Base-by-base conservation (phyloP, 1,139 yeast genomes). In the Kazachstania sp. region DNA sequence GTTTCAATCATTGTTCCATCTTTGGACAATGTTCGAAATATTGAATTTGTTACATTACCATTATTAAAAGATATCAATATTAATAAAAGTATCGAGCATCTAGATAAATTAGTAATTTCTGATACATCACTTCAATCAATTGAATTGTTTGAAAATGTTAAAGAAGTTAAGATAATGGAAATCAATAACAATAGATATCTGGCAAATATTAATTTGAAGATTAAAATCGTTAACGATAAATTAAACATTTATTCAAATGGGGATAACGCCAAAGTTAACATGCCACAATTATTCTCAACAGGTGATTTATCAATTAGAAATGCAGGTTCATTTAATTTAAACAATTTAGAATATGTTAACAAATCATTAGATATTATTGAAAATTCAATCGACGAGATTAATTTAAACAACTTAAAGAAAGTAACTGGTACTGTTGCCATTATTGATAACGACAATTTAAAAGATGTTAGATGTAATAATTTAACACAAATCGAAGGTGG, bases 401-500 rank as follows among this genome's bases (percentile, higher is more conserved):
- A 73, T 41, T 61, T 82, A 16, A 81, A 86, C 31, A 72, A 74
- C 44, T 69, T 84, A 52, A 69, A 69, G 46, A 58, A 66, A 8
- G 70, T 82, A 40, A 87, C 86, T 2, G 86, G 85, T 1, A 82
- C 90, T 0, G 69, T 84, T 39, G 77, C 83, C 52, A 65, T 84
- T 18, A 72, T 75, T 44, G 75, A 78, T 51, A 84, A 84, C 59
- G 56, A 62, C 13, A 63, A 70, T n/a, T 65, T 83, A 47, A 60
- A 58, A 8, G 62, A 65, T 5, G 65, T 77, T 7, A 78, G 78
- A 16, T 71, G 83, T 49, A 71, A 77, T 3, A 55, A 64, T 8
- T 66, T 82, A 9, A 65, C 69, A 1, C 83, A 79, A 38, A 73
- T 84, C 51, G 86, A 86, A 44, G 94, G 94, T 20, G 92, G 92